Conservation (phyloP, 2,329 filamentous ascomycete species). For the Aspergillus phoenicis region DNA sequence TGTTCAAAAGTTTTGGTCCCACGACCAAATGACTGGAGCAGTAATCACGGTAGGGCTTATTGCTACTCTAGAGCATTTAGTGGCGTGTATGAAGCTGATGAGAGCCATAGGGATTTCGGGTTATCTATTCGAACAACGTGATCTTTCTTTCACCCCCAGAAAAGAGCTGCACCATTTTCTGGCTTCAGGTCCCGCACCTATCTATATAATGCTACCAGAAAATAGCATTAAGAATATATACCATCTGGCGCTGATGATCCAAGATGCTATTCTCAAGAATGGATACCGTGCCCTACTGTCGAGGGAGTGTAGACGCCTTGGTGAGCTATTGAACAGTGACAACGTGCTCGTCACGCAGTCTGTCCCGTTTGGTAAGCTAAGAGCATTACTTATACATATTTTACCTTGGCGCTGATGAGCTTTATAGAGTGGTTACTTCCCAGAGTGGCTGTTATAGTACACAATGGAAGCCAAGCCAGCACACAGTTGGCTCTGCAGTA, state of each 20-base stretch:
- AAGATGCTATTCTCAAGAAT: neutral
- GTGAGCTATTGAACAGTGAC: neutral
- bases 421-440: neutral
- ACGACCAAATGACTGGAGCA: conserved; percentile 1
- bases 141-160: neutral
- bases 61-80: too few relatives aligned
- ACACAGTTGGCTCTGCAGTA: neutral
- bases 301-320: neutral
- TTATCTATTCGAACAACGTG: neutral
- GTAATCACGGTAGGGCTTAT: neutral
- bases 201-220: neutral
- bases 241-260: neutral
- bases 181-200: neutral
- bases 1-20: neutral
- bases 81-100: too few relatives aligned
- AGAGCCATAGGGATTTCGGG: neutral
- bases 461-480: neutral
- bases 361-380: neutral
- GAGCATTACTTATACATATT: neutral
- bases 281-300: neutral
- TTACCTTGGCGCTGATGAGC: too few relatives aligned
- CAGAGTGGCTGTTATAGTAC: neutral
- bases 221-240: neutral
- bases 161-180: neutral
- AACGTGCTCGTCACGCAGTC: neutral